Evolutionary conservation across 805 yeast genomes (phyloP).

Genomic region (Starmerella apicola): DNA sequence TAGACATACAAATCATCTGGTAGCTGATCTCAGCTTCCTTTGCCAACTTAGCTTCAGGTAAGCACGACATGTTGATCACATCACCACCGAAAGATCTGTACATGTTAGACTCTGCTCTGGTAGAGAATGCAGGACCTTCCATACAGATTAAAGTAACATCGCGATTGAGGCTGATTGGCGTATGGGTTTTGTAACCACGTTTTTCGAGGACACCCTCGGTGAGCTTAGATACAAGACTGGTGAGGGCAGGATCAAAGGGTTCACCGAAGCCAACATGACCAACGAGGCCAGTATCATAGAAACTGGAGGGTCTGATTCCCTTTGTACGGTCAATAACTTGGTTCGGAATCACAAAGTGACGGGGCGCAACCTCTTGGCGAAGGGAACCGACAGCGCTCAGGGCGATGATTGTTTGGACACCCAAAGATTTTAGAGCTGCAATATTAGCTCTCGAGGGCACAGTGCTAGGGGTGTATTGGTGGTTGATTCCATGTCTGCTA

Average conservation of each 20-base stretch:
- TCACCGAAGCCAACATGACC: constrained; percentile 98
- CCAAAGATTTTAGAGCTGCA: constrained; percentile 81
- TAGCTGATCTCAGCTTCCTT: constrained; percentile 94
- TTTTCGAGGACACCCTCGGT: constrained; percentile 12
- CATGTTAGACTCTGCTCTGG: constrained; percentile 87
- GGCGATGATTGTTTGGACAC: constrained; percentile 79
- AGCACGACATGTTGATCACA: constrained; percentile 90
- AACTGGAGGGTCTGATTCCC: constrained; percentile 82
- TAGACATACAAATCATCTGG: constrained; percentile 98
- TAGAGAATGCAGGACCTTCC: constrained; percentile 98
- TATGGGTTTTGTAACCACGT: constrained; percentile 50
- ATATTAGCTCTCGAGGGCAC: constrained; percentile 92
- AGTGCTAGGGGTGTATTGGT: constrained; percentile 78
- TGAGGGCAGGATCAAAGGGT: constrained; percentile 75
- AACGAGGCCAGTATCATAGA: constrained; percentile 83
- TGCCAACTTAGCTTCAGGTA: constrained; percentile 96
- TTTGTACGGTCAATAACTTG: constrained; percentile 96
- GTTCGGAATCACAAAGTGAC: constrained; percentile 93
- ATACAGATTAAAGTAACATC: constrained; percentile 77
- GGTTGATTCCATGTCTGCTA: constrained; percentile 88
- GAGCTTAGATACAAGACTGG: constrained; percentile 45
- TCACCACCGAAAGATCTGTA: constrained; percentile 85
- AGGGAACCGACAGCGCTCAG: constrained; percentile 95
- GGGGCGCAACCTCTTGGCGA: constrained; percentile 76
- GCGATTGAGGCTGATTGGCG: constrained; percentile 45